phyloP scores from a whole-genome alignment of 139 green algal species.

The Picochlorum sp. region DNA sequence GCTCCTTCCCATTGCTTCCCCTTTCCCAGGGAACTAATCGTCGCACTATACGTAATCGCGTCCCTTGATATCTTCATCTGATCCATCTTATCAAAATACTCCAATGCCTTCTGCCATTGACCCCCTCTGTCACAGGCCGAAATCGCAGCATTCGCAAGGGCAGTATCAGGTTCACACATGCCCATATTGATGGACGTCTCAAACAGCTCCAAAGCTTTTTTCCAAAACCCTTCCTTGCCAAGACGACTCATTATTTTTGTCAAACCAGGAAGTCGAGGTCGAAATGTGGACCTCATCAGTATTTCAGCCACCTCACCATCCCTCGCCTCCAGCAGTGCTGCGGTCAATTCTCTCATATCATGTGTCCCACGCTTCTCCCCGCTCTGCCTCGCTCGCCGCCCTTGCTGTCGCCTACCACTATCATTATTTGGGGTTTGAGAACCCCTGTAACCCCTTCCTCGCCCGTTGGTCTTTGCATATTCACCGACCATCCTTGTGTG shows the following conservation, averaged over 20 bases:
- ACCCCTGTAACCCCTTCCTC: too few species aligned
- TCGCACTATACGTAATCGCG: conserved; percentile 80
- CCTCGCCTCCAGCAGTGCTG: conserved; percentile 18
- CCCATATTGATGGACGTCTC: conserved; percentile 56
- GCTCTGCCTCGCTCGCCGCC: background rate
- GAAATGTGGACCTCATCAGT: conserved; percentile 26
- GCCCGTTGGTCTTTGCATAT: too few species aligned
- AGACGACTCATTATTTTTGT: conserved; percentile 80
- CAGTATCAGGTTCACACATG: conserved; percentile 63
- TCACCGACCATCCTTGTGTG: too few species aligned
- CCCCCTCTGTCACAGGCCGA: conserved; percentile 78
- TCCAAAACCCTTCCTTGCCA: conserved; percentile 74
- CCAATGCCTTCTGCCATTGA: conserved; percentile 64
- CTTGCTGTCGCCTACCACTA: background rate
- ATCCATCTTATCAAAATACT: conserved; percentile 69
- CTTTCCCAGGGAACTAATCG: conserved; percentile 75
- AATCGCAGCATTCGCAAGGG: conserved; percentile 84
- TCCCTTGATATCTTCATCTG: conserved; percentile 52
- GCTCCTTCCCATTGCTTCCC: conserved; percentile 68
- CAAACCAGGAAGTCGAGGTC: conserved; percentile 46
- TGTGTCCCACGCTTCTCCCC: background rate
- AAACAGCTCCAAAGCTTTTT: conserved; percentile 75
- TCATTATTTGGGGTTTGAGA: too few species aligned
- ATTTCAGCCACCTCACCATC: conserved; percentile 29
- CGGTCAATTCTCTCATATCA: conserved; percentile 34